Percentiles rank a stretch among this genome's conserved stretches.
Conservation (phyloP, 768 basidiomycete species). For the Panaeolus papilionaceus region DNA sequence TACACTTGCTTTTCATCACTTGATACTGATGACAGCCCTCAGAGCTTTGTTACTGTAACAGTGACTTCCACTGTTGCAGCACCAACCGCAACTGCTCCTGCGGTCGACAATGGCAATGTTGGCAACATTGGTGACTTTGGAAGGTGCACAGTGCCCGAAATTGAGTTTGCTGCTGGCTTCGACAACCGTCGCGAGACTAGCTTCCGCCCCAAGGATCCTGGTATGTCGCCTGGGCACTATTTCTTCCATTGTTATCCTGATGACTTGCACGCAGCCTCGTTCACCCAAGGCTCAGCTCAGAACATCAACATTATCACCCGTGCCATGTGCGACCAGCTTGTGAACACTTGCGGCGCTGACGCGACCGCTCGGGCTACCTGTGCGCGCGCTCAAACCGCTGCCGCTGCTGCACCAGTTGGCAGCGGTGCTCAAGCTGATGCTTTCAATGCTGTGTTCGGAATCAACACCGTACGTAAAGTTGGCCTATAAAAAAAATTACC, state of each 20-base stretch:
- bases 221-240: constrained; percentile 30
- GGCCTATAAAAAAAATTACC: neutral
- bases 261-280: constrained; percentile 42
- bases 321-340: constrained; percentile 61
- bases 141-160: constrained; percentile 59
- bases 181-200: constrained; percentile 63
- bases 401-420: constrained; percentile 44
- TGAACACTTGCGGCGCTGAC: constrained; percentile 60
- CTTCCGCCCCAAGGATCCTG: constrained; percentile 59
- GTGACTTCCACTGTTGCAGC: constrained; percentile 15
- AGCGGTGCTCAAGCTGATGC: constrained; percentile 65
- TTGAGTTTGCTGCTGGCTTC: constrained; percentile 63
- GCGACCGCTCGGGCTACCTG: constrained; percentile 59
- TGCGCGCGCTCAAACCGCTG: constrained; percentile 44
- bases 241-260: neutral
- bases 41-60: neutral
- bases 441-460: constrained; percentile 65
- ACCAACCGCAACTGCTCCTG: constrained; percentile 27
- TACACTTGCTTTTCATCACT: neutral
- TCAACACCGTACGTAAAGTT: constrained; percentile 46
- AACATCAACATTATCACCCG: constrained; percentile 64
- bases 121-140: constrained; percentile 52
- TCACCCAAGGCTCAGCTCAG: constrained; percentile 65
- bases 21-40: neutral
- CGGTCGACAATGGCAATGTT: constrained; percentile 22